phyloP scores from a whole-genome alignment of 345 rosid genomes.

The Pugionium dolabratum region DNA sequence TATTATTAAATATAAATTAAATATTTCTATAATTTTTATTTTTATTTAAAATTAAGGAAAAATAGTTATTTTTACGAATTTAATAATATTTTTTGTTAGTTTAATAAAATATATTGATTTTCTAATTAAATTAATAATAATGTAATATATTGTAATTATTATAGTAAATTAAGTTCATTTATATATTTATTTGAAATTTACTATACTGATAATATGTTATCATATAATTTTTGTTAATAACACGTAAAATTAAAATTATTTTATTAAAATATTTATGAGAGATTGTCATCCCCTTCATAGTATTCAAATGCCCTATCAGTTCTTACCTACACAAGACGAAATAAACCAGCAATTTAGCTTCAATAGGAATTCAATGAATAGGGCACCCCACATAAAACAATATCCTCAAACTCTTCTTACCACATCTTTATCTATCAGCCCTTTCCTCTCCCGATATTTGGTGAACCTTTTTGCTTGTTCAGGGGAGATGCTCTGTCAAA shows the following conservation, averaged over 20 bases:
- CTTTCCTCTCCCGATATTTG: conserved; percentile 92
- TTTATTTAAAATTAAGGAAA: background rate
- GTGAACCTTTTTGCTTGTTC: conserved; percentile 94
- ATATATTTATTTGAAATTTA: too few species aligned
- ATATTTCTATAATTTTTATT: too few species aligned
- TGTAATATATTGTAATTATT: too few species aligned
- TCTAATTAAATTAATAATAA: too few species aligned
- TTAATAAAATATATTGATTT: too few species aligned
- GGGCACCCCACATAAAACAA: conserved; percentile 1
- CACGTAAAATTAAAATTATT: too few species aligned
- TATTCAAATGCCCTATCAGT: conserved; percentile 79
- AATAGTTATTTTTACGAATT: too few species aligned
- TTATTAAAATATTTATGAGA: background rate
- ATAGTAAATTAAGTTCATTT: too few species aligned
- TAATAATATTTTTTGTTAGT: too few species aligned
- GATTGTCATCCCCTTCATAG: conserved; percentile 90
- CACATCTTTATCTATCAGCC: conserved; percentile 93
- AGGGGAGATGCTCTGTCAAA: conserved; percentile 78
- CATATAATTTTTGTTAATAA: too few species aligned
- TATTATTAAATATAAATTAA: too few species aligned
- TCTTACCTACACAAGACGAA: conserved; percentile 68
- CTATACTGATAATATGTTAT: conserved; percentile 36
- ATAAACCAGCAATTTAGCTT: background rate
- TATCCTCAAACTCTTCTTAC: conserved; percentile 47
- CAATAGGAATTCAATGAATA: background rate